Percentiles rank a stretch among this genome's conserved stretches.
Evolutionary conservation across 495 filamentous ascomycete species (phyloP).

Genomic region (Cercophora samala): DNA sequence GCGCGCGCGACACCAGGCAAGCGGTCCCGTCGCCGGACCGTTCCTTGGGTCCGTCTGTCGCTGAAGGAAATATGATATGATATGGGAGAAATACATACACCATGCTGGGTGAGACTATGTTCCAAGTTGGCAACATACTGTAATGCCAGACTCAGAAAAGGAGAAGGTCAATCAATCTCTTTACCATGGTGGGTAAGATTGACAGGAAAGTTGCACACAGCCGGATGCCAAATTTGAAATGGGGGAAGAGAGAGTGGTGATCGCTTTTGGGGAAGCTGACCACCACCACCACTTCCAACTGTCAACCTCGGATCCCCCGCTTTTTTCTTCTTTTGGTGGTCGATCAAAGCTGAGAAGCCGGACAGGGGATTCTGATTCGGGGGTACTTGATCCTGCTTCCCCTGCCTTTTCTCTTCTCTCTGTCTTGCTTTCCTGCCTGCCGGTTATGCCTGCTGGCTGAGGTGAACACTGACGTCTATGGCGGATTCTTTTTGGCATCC

Average conservation of each 20-base stretch:
- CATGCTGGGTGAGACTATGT: too few relatives aligned
- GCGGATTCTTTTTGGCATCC: not conserved
- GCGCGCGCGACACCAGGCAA: not conserved
- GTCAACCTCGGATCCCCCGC: not conserved
- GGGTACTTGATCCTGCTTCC: not conserved
- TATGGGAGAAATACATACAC: not conserved
- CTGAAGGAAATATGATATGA: not conserved
- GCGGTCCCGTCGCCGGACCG: not conserved
- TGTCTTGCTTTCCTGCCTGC: not conserved
- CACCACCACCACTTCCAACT: not conserved
- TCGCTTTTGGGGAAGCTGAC: not conserved
- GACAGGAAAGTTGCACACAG: not conserved
- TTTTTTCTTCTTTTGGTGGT: not conserved
- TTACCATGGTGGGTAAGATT: not conserved
- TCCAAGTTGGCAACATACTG: too few relatives aligned
- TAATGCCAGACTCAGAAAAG: too few relatives aligned
- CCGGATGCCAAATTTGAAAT: too few relatives aligned
- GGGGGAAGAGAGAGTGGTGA: not conserved
- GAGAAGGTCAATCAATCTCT: not conserved
- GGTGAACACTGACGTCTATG: not conserved
- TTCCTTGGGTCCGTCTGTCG: not conserved
- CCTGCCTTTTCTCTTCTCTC: too few relatives aligned
- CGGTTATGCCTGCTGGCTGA: not conserved
- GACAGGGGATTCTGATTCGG: not conserved
- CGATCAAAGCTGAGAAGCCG: not conserved